Conservation (phyloP, 169 alveolate species). For the Babesia gibsoni region DNA sequence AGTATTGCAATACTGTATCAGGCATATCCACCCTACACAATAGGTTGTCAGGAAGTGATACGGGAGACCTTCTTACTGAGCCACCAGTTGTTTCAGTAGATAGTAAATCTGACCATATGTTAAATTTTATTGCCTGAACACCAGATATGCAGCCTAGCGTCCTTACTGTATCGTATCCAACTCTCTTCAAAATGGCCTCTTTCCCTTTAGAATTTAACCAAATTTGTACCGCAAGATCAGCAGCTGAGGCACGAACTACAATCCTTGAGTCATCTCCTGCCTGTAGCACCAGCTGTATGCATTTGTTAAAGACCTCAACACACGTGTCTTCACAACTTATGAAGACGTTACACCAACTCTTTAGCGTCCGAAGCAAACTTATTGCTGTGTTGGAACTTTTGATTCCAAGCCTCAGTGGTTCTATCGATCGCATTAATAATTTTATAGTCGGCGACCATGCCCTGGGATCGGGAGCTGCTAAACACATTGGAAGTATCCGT, state of each 20-base stretch:
- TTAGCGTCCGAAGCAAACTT: slow-evolving; percentile 45
- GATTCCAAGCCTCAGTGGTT: slow-evolving; percentile 45
- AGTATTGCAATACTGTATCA: slow-evolving; percentile 1
- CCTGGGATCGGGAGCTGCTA: slow-evolving; percentile 27
- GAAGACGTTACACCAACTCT: slow-evolving; percentile 59
- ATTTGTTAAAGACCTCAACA: slow-evolving; percentile 29
- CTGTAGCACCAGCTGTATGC: slow-evolving; percentile 48
- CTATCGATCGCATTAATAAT: slow-evolving; percentile 14
- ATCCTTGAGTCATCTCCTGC: slow-evolving; percentile 61
- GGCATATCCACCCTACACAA: not conserved
- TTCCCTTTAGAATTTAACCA: slow-evolving; percentile 51
- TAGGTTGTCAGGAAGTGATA: not conserved
- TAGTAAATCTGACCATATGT: slow-evolving; percentile 61
- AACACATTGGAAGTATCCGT: slow-evolving; percentile 56
- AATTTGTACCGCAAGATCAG: slow-evolving; percentile 58
- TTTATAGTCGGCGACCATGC: slow-evolving; percentile 41
- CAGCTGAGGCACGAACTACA: slow-evolving; percentile 45
- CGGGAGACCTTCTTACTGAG: not conserved
- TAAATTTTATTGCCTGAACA: slow-evolving; percentile 59
- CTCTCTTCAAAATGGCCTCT: slow-evolving; percentile 12
- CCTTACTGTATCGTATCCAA: slow-evolving; percentile 49
- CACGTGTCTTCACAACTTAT: slow-evolving; percentile 41
- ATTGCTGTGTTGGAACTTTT: slow-evolving; percentile 22
- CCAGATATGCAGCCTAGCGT: slow-evolving; percentile 54
- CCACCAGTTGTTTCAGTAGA: not conserved